Evolutionary conservation across 768 basidiomycete species (phyloP).

Genomic region (Macrolepiota albuminosa): DNA sequence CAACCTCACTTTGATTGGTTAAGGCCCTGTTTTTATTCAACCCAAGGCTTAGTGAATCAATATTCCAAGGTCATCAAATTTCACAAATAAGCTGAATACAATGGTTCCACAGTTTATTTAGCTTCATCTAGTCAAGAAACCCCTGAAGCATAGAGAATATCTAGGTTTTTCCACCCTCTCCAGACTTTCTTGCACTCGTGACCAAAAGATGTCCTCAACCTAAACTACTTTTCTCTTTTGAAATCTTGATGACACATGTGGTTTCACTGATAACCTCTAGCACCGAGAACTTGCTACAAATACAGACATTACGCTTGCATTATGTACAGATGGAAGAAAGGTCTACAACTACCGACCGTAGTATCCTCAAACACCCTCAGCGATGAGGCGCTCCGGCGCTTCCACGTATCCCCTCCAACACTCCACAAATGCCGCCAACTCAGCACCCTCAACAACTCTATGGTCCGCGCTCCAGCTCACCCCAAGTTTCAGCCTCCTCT

Average conservation of each 20-base stretch:
- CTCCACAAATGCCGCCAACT: slow-evolving; percentile 86
- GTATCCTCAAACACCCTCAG: slow-evolving; percentile 34
- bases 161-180: too few species aligned
- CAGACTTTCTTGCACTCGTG: too few species aligned
- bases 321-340: background rate
- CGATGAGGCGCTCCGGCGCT: slow-evolving; percentile 65
- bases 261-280: background rate
- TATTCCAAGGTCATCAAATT: too few species aligned
- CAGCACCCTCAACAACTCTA: slow-evolving; percentile 83
- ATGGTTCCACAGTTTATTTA: too few species aligned
- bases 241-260: background rate
- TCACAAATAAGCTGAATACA: too few species aligned
- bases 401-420: slow-evolving; percentile 81
- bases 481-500: slow-evolving; percentile 52
- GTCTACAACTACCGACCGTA: background rate
- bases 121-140: too few species aligned
- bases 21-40: too few species aligned
- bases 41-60: too few species aligned
- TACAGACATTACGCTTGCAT: background rate
- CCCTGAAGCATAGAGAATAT: too few species aligned
- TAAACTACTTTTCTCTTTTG: too few species aligned
- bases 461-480: slow-evolving; percentile 88
- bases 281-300: background rate
- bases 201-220: too few species aligned
- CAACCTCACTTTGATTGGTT: too few species aligned